phyloP scores from a whole-genome alignment of 2,329 filamentous ascomycete species.

The Periconia sp. region DNA sequence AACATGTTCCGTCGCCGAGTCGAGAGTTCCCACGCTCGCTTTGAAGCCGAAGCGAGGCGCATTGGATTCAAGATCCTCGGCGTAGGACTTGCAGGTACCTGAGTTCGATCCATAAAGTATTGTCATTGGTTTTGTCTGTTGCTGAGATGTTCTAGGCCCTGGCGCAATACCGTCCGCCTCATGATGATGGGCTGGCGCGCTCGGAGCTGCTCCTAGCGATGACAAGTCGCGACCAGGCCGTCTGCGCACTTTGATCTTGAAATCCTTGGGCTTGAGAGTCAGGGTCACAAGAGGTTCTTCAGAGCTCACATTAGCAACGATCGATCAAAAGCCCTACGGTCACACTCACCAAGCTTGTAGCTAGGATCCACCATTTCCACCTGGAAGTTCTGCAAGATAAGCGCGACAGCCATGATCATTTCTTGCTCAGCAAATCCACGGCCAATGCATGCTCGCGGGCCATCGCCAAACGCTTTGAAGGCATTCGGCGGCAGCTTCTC shows the following conservation, averaged over 20 bases:
- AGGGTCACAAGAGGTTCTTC: slow-evolving; percentile 60
- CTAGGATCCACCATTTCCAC: slow-evolving; percentile 66
- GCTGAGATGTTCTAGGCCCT: neutral
- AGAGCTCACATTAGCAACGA: neutral
- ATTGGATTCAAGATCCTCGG: slow-evolving; percentile 66
- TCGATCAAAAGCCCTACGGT: neutral
- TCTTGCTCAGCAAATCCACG: slow-evolving; percentile 79
- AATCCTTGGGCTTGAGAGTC: slow-evolving; percentile 68
- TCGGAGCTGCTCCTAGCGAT: slow-evolving; percentile 10
- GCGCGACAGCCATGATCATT: slow-evolving; percentile 25
- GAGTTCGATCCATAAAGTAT: slow-evolving; percentile 77
- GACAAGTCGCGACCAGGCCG: slow-evolving; percentile 13
- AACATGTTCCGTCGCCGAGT: slow-evolving; percentile 66
- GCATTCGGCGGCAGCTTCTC: slow-evolving; percentile 47
- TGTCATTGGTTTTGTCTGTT: slow-evolving; percentile 58
- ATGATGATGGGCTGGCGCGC: slow-evolving; percentile 6
- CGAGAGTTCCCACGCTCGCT: slow-evolving; percentile 63
- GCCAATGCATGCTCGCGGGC: slow-evolving; percentile 73
- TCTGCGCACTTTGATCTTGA: slow-evolving; percentile 59
- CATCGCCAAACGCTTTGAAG: slow-evolving; percentile 71
- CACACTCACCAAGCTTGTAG: slow-evolving; percentile 55
- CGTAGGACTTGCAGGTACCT: slow-evolving; percentile 75
- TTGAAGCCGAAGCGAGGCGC: slow-evolving; percentile 66
- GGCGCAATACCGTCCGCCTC: neutral
- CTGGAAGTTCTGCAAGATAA: slow-evolving; percentile 73